phyloP scores from a whole-genome alignment of 2,329 filamentous ascomycete species.

The Exophiala sideris region DNA sequence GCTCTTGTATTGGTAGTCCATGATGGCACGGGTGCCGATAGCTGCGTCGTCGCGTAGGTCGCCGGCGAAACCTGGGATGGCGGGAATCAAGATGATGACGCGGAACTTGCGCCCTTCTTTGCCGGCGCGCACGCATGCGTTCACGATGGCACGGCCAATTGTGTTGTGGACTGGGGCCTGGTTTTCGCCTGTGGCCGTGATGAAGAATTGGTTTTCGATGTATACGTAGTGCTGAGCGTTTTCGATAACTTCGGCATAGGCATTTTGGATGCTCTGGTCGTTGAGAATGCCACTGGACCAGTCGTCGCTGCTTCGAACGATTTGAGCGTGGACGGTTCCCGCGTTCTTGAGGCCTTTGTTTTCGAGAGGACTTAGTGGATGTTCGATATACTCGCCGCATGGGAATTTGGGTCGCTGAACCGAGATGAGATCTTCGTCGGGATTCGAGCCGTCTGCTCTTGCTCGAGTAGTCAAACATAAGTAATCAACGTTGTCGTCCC shows the following conservation, averaged over 20 bases:
- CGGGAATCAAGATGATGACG: conserved; percentile 85
- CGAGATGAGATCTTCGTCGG: conserved; percentile 76
- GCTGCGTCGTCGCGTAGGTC: conserved; percentile 82
- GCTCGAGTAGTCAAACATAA: conserved; percentile 72
- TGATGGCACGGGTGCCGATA: conserved; percentile 84
- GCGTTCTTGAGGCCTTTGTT: conserved; percentile 61
- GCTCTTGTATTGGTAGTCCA: conserved; percentile 98
- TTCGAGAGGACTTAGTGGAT: conserved; percentile 69
- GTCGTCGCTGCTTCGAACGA: conserved; percentile 86
- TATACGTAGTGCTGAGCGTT: conserved; percentile 91
- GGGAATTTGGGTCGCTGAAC: conserved; percentile 88
- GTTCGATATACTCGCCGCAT: conserved; percentile 79
- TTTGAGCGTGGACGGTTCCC: conserved; percentile 75
- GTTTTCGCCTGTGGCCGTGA: conserved; percentile 85
- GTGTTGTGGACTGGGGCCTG: conserved; percentile 83
- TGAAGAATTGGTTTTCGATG: conserved; percentile 99
- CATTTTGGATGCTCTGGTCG: conserved; percentile 83
- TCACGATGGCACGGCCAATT: conserved; percentile 84
- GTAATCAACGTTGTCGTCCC: conserved; percentile 80
- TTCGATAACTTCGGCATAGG: conserved; percentile 78
- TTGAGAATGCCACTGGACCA: conserved; percentile 89
- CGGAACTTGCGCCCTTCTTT: conserved; percentile 85
- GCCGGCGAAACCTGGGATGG: conserved; percentile 89
- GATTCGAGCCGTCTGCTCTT: conserved; percentile 47
- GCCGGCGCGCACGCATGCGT: conserved; percentile 76